Evolutionary conservation across 306 rosid species (phyloP).

Genomic region (Dicorynia guianensis): DNA sequence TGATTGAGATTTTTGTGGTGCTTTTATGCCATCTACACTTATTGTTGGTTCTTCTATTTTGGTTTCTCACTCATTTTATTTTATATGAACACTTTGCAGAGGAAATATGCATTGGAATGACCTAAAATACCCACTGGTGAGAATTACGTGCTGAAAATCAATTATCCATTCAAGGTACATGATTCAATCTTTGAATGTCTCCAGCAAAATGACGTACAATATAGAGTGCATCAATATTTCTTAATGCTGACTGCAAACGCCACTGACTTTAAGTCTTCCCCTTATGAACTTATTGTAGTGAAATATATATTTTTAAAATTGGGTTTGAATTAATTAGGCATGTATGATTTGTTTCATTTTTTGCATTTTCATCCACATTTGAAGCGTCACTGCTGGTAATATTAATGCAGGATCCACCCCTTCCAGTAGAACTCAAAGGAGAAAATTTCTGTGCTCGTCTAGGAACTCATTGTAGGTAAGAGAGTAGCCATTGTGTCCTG

Average conservation of each 20-base stretch:
- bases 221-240: slow-evolving; percentile 24
- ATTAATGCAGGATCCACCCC: slow-evolving; percentile 73
- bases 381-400: slow-evolving; percentile 7
- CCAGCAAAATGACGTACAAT: slow-evolving; percentile 13
- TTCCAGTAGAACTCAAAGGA: slow-evolving; percentile 80
- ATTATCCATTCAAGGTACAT: slow-evolving; percentile 87
- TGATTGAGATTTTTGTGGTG: slow-evolving; percentile 26
- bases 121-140: slow-evolving; percentile 84
- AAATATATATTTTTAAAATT: background rate
- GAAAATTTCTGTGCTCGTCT: slow-evolving; percentile 71
- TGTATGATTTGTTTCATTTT: slow-evolving; percentile 5
- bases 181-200: slow-evolving; percentile 31
- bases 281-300: background rate
- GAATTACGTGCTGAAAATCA: slow-evolving; percentile 82
- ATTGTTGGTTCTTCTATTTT: slow-evolving; percentile 27
- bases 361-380: slow-evolving; percentile 10
- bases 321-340: slow-evolving; percentile 16
- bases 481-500: slow-evolving; percentile 29
- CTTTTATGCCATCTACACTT: slow-evolving; percentile 15
- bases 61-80: slow-evolving; percentile 29
- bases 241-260: slow-evolving; percentile 1
- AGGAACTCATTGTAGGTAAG: slow-evolving; percentile 87
- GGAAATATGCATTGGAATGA: slow-evolving; percentile 89
- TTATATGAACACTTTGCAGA: slow-evolving; percentile 56
- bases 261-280: background rate